Evolutionary conservation across 805 yeast genomes (phyloP).

Genomic region (Starmera amethionina): DNA sequence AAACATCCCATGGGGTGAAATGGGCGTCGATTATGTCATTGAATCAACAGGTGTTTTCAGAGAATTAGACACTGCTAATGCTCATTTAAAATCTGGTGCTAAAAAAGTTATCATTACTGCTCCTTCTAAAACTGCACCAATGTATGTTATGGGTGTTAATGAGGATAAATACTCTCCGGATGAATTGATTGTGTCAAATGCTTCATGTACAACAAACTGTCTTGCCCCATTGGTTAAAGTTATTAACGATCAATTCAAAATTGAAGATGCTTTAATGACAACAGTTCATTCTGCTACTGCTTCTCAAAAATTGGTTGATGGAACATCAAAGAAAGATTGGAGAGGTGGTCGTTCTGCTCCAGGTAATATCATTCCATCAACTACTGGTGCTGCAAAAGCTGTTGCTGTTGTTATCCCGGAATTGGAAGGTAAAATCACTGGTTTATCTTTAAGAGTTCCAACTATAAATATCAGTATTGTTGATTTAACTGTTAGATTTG

Average conservation of each 20-base stretch:
- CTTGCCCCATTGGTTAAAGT: conserved; percentile 67
- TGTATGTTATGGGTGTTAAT: conserved; percentile 67
- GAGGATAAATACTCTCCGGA: conserved; percentile 48
- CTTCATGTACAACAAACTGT: conserved; percentile 70
- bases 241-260: conserved; percentile 54
- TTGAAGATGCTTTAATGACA: conserved; percentile 70
- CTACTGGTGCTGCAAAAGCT: conserved; percentile 73
- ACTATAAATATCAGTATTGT: conserved; percentile 66
- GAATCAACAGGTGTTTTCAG: conserved; percentile 72
- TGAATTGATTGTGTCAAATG: conserved; percentile 53
- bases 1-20: conserved; percentile 57
- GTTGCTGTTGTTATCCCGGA: conserved; percentile 68
- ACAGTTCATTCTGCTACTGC: conserved; percentile 67
- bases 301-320: conserved; percentile 66
- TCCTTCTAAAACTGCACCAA: conserved; percentile 64
- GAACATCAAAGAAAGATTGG: conserved; percentile 75
- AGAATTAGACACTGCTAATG: conserved; percentile 53
- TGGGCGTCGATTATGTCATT: conserved; percentile 51
- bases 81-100: conserved; percentile 67
- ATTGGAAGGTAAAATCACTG: conserved; percentile 63
- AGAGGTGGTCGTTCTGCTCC: conserved; percentile 76
- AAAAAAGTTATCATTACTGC: conserved; percentile 66
- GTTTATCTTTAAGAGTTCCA: conserved; percentile 69
- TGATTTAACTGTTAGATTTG: conserved; percentile 58
- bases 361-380: conserved; percentile 66